Evolutionary conservation across 2,329 filamentous ascomycete species (phyloP).

Genomic region (Calonectria ilicicola): DNA sequence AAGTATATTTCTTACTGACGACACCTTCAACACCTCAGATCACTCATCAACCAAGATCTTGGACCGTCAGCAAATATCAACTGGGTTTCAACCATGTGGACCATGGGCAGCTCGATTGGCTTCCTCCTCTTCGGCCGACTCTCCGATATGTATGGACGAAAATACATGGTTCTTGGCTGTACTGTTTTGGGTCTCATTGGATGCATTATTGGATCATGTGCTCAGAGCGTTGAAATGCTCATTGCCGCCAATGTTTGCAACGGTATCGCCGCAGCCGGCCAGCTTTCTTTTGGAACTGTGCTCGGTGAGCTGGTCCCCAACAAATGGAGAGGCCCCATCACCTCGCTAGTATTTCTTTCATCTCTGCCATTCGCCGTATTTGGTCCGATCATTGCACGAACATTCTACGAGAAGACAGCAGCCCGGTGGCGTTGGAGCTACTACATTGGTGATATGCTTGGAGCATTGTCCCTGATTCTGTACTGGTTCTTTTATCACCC

Average conservation of each 20-base stretch:
- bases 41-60: constrained; percentile 47
- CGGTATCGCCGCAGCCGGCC: constrained; percentile 53
- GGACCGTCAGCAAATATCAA: constrained; percentile 46
- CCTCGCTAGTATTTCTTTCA: constrained; percentile 52
- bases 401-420: constrained; percentile 55
- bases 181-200: constrained; percentile 49
- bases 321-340: constrained; percentile 51
- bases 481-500: constrained; percentile 60
- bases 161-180: constrained; percentile 52
- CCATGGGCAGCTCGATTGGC: constrained; percentile 51
- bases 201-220: constrained; percentile 51
- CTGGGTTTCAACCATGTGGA: constrained; percentile 51
- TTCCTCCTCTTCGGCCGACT: constrained; percentile 57
- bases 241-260: constrained; percentile 53
- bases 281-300: constrained; percentile 55
- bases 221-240: constrained; percentile 49
- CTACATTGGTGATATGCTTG: constrained; percentile 59
- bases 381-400: constrained; percentile 59
- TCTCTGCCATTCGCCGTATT: constrained; percentile 56
- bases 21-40: not conserved
- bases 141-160: constrained; percentile 56
- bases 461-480: constrained; percentile 51
- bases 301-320: constrained; percentile 58
- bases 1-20: not conserved
- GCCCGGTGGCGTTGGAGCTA: constrained; percentile 62